Evolutionary conservation across 2,329 filamentous ascomycete genomes (phyloP).

Genomic region (Ascochyta pisi): DNA sequence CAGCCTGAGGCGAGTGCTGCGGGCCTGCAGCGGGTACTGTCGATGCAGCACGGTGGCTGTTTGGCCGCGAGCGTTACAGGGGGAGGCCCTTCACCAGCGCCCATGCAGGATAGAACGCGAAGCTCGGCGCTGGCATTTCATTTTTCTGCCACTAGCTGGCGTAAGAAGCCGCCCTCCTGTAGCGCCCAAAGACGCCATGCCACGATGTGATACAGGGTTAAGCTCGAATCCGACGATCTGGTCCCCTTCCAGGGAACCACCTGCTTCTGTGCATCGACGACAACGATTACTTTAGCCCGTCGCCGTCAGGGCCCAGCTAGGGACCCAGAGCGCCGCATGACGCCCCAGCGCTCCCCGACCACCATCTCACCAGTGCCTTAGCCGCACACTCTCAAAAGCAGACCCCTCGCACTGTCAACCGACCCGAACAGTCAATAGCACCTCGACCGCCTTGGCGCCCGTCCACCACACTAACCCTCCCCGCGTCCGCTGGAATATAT

Average conservation of each 20-base stretch:
- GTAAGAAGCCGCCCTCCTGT: slow-evolving; percentile 12
- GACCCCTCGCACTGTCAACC: slow-evolving; percentile 42
- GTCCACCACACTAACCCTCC: slow-evolving; percentile 32
- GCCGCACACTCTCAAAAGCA: slow-evolving; percentile 47
- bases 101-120: slow-evolving; percentile 35
- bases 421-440: slow-evolving; percentile 45
- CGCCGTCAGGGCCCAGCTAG: slow-evolving; percentile 43
- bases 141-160: slow-evolving; percentile 39
- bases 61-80: slow-evolving; percentile 28
- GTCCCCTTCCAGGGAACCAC: slow-evolving; percentile 41
- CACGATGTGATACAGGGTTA: slow-evolving; percentile 51
- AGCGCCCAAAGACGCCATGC: slow-evolving; percentile 44
- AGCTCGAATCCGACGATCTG: slow-evolving; percentile 51
- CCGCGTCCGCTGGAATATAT: slow-evolving; percentile 44
- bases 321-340: slow-evolving; percentile 43
- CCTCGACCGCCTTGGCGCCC: slow-evolving; percentile 43
- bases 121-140: slow-evolving; percentile 27
- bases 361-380: slow-evolving; percentile 45
- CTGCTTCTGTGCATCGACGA: slow-evolving; percentile 34
- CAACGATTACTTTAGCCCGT: slow-evolving; percentile 45
- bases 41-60: slow-evolving; percentile 21
- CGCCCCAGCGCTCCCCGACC: slow-evolving; percentile 41
- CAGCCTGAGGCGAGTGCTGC: slow-evolving; percentile 30
- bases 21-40: slow-evolving; percentile 29
- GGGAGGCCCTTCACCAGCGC: slow-evolving; percentile 26